Percentiles rank a stretch among this genome's conserved stretches.
Conservation (phyloP, 768 basidiomycete species). For the Cystobasidiopsis lactophilus region DNA sequence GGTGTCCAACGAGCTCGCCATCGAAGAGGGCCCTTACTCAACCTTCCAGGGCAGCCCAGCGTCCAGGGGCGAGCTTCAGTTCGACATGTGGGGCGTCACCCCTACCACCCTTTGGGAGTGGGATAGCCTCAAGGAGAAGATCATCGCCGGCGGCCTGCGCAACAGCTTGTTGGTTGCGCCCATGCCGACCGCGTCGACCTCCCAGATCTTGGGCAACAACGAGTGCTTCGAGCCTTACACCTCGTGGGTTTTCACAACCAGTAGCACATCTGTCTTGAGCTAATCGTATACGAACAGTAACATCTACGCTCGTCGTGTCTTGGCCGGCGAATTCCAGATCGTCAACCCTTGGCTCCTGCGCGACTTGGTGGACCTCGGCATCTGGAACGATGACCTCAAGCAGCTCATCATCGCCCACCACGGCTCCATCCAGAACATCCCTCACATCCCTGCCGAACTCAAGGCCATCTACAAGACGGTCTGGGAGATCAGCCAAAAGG, state of each 20-base stretch:
- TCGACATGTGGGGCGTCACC: slow-evolving; percentile 81
- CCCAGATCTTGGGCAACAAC: slow-evolving; percentile 93
- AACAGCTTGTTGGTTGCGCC: slow-evolving; percentile 81
- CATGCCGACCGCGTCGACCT: slow-evolving; percentile 99
- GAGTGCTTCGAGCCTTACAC: slow-evolving; percentile 99
- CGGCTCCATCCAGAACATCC: slow-evolving; percentile 35
- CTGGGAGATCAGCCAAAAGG: slow-evolving; percentile 99
- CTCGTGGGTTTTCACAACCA: slow-evolving; percentile 32
- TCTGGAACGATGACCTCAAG: slow-evolving; percentile 99
- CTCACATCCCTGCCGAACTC: slow-evolving; percentile 64
- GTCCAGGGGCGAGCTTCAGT: slow-evolving; percentile 66
- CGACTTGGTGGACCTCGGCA: slow-evolving; percentile 78
- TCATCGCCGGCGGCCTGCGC: slow-evolving; percentile 53
- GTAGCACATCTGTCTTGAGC: not conserved
- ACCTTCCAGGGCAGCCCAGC: slow-evolving; percentile 90
- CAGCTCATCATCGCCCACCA: slow-evolving; percentile 96
- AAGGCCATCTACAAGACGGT: slow-evolving; percentile 99
- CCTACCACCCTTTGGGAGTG: slow-evolving; percentile 88
- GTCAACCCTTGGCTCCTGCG: slow-evolving; percentile 98
- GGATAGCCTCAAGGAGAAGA: slow-evolving; percentile 62
- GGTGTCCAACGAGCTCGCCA: slow-evolving; percentile 66
- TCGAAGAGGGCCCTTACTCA: slow-evolving; percentile 19
- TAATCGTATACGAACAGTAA: slow-evolving; percentile 36
- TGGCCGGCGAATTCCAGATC: slow-evolving; percentile 99
- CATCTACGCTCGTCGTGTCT: slow-evolving; percentile 93